These are phyloP conservation scores for Sordariomycetes sp. DNA, from an alignment of 2,329 filamentous ascomycete species.

Conservation along the genomic window DNA sequence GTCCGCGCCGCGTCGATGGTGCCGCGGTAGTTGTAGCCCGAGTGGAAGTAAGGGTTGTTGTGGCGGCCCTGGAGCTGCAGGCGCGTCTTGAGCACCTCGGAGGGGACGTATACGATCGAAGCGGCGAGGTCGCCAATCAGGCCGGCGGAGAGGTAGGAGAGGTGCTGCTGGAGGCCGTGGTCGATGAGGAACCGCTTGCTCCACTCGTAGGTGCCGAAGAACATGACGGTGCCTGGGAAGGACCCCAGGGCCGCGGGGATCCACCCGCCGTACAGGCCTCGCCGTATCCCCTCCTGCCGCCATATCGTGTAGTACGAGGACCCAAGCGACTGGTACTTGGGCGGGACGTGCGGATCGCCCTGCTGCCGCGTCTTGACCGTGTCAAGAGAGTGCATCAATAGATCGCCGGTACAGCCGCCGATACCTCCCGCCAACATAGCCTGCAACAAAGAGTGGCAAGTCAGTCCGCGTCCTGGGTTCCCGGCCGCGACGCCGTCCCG, in stretches of 20 bases:
- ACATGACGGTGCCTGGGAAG: constrained; percentile 85
- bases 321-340: constrained; percentile 82
- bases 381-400: constrained; percentile 97
- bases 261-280: constrained; percentile 89
- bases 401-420: constrained; percentile 85
- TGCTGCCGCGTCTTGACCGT: constrained; percentile 98
- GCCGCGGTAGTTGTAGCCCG: constrained; percentile 89
- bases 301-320: constrained; percentile 88
- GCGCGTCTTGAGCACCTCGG: constrained; percentile 95
- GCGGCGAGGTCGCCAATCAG: constrained; percentile 87
- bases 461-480: neutral
- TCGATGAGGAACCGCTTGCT: constrained; percentile 87
- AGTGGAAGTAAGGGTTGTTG: constrained; percentile 88
- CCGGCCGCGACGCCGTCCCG: neutral
- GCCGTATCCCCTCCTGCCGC: constrained; percentile 75
- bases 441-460: constrained; percentile 25
- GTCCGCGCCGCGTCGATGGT: constrained; percentile 75
- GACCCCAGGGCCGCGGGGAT: constrained; percentile 82
- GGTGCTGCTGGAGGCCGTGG: constrained; percentile 62
- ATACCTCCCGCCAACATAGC: constrained; percentile 91
- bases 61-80: constrained; percentile 87
- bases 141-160: constrained; percentile 81
- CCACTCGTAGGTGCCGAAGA: constrained; percentile 94
- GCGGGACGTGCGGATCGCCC: constrained; percentile 83
- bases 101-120: constrained; percentile 88